Base-by-base conservation (phyloP, 2,329 filamentous ascomycete genomes). In the Aspergillus pseudoterreus region DNA sequence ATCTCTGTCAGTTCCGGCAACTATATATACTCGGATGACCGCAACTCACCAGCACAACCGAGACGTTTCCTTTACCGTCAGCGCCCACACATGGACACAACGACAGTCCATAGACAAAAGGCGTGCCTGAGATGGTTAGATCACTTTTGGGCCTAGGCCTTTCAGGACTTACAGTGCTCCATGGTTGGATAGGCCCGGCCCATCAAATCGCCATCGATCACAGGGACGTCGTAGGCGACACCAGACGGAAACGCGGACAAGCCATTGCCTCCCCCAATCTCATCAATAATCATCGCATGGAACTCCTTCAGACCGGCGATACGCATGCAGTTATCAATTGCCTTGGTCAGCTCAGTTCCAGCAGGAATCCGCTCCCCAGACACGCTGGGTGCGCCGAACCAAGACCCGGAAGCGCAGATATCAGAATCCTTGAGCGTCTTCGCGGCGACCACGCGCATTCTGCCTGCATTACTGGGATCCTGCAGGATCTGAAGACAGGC, bases 191-290 rank as follows among this genome's bases (percentile, higher is more conserved):
- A 77, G 6, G 74, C 75, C 15, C 74, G 62, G 6, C 75, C 75
- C 75, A 77, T 77, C 62, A 73, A 71, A 51, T 77, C 75, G 3
- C 70, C 74, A 46, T 77, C 75, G 3, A 77, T 65, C 17, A 71
- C 70, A 0, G 74, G 73, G 6, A 75, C 58, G 39, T 74, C 65
- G 39, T 64, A 67, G 21, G 59, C 52, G 35, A 57, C 62, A 43
- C 62, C 57, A 8, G 56, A 62, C 33, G 55, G 65, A 57, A 58
- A 65, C 32, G 52, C 67, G 46, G 58, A 57, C 17, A 68, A 45
- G 1, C 75, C 74, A 53, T 77, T 77, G 0, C 68, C 61, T 14
- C 65, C 63, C 12, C 66, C 65, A 17, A 48, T 47, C 15, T 68
- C 61, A 55, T 55, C 56, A 4, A 58, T 57, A 10, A 63, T 47